phyloP scores from a whole-genome alignment of 2,329 filamentous ascomycete species.

The Zarea fungicola region DNA sequence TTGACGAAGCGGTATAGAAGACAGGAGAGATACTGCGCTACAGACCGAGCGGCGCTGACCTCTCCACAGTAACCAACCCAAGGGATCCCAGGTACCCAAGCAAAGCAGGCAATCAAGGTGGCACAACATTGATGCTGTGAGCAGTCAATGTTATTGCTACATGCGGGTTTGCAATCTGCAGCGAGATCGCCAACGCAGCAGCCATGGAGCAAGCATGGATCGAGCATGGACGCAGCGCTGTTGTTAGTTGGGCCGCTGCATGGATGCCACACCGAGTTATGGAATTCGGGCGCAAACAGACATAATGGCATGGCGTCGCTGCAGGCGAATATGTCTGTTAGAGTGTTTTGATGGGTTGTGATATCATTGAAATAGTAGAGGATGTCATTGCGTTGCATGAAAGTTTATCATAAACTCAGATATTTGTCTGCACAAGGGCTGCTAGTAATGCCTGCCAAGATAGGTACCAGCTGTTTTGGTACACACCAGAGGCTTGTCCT shows the following conservation, averaged over 20 bases:
- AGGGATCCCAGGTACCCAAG: conserved; percentile 5
- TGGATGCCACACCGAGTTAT: conserved; percentile 7
- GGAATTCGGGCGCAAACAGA: background rate
- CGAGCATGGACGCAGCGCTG: background rate
- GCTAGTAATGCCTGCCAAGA: too few species aligned
- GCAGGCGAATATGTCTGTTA: too few species aligned
- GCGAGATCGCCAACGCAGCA: conserved; percentile 9
- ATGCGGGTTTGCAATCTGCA: conserved; percentile 5
- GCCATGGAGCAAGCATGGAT: background rate
- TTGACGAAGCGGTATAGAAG: too few species aligned
- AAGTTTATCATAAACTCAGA: too few species aligned
- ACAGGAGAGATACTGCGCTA: background rate
- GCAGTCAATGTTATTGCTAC: conserved; percentile 1
- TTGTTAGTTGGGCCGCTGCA: conserved; percentile 8
- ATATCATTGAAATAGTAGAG: too few species aligned
- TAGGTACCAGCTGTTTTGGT: too few species aligned
- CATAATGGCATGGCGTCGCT: background rate
- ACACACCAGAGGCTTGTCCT: too few species aligned
- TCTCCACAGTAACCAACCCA: background rate
- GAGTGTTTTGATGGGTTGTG: too few species aligned
- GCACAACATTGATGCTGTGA: conserved; percentile 6
- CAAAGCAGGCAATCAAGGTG: too few species aligned
- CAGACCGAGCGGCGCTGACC: background rate
- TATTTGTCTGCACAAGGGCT: too few species aligned
- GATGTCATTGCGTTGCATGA: too few species aligned